phyloP scores from a whole-genome alignment of 2,329 filamentous ascomycete species.

The Rhexocercosporidium sp. region DNA sequence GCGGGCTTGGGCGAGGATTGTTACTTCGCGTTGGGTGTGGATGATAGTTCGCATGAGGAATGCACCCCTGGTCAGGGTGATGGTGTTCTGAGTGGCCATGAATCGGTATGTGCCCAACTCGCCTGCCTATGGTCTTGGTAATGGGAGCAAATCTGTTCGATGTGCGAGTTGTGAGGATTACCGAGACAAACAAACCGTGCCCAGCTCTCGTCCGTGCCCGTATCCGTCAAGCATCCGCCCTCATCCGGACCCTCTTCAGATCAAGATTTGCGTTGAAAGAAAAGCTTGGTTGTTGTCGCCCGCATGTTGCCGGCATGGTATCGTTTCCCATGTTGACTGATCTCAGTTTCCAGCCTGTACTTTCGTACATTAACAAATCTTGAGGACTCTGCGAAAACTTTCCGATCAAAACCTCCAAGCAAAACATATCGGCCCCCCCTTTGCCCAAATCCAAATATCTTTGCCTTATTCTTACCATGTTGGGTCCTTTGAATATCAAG shows the following conservation, averaged over 20 bases:
- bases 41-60: no score
- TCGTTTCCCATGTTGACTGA: conserved; percentile 1
- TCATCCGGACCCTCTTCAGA: conserved; percentile 5
- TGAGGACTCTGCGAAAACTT: not conserved
- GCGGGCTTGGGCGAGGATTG: not conserved
- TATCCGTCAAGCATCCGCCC: not conserved
- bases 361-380: not conserved
- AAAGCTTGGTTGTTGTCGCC: not conserved
- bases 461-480: conserved; percentile 28
- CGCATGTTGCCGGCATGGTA: conserved; percentile 4
- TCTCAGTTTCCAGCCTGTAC: not conserved
- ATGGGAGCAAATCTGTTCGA: no score
- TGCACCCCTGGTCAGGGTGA: no score
- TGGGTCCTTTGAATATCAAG: conserved; percentile 35
- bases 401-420: not conserved
- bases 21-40: not conserved
- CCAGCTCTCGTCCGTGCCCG: no score
- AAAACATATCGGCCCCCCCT: not conserved
- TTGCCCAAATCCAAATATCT: not conserved
- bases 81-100: no score
- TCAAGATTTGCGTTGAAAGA: conserved; percentile 2
- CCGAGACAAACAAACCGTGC: no score
- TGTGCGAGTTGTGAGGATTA: no score
- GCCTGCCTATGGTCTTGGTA: no score
- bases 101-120: no score